Evolutionary conservation across 2,329 filamentous ascomycete species (phyloP), one percentile per base, ranked within the genome.

Genomic region (Penicillium sp.): DNA sequence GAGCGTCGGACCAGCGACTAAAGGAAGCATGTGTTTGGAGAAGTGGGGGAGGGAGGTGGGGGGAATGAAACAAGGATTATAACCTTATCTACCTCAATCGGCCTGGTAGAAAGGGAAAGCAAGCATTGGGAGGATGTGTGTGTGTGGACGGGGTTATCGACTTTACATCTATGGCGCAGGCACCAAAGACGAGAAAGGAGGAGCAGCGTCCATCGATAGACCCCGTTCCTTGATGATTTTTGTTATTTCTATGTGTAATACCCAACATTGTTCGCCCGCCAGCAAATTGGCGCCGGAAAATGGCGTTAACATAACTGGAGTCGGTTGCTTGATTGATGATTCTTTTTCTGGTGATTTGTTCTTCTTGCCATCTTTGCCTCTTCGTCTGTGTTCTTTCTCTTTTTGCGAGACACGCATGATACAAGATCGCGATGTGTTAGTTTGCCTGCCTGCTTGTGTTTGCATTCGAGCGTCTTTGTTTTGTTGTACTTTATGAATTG

Each of bases 1-100:
- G 79, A 80, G 67, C 72, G 79, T 60, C 74, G 77, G 40, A 69
- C 73, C 54, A 76, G 70, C 56, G 70, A 75, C 50, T 70, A 60
- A 65, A 33, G 2, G 2, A 33, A 19, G 53, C 17, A 30, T 19
- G 26, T 42, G 51, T 40, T 37, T 37, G 12, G 19, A 28, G 19
- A 28, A 53, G 30, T 37, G 12, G 50, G 33, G 33, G 24, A 17
- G 26, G 35, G 17, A 10, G 6, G 19, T 12, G 40, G 19, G 6
- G n/a, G n/a, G 7, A 47, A 26, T 17, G 44, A 47, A 8, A 50
- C 28, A 28, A 28, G 28, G 4, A 15, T 50, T 13, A 33, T 30
- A 50, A 47, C 24, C 44, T 47, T 47, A 15, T 49, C 45, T 49
- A n/a, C 45, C 47, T 35, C 12, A 50, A 4, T 33, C 35, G 8